phyloP scores from a whole-genome alignment of 2,329 filamentous ascomycete species.

The Pyricularia grisea region DNA sequence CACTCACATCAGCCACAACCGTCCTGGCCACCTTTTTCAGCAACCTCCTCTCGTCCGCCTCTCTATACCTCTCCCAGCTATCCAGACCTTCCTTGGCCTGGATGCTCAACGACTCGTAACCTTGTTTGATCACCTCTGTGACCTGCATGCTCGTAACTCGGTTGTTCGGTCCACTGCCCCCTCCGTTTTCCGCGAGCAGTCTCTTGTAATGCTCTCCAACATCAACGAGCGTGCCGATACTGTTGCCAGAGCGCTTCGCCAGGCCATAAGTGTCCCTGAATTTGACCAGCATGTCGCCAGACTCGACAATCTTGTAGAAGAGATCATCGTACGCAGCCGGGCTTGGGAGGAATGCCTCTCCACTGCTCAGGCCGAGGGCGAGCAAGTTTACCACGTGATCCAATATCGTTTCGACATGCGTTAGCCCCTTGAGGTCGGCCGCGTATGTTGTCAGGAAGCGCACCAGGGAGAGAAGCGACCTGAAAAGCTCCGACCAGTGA shows the following conservation, averaged over 20 bases:
- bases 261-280: slow-evolving; percentile 71
- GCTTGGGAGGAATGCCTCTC: slow-evolving; percentile 84
- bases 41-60: slow-evolving; percentile 74
- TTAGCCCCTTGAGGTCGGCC: slow-evolving; percentile 59
- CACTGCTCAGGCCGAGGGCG: slow-evolving; percentile 73
- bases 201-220: slow-evolving; percentile 82
- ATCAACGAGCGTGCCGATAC: slow-evolving; percentile 75
- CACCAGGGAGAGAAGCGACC: slow-evolving; percentile 75
- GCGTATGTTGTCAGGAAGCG: slow-evolving; percentile 86
- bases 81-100: slow-evolving; percentile 81
- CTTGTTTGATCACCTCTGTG: slow-evolving; percentile 85
- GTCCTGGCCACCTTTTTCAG: slow-evolving; percentile 81
- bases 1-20: slow-evolving; percentile 54
- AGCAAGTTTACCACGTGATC: slow-evolving; percentile 73
- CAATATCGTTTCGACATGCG: slow-evolving; percentile 64
- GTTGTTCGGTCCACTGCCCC: slow-evolving; percentile 41
- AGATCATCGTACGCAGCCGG: slow-evolving; percentile 87
- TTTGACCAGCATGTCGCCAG: slow-evolving; percentile 69
- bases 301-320: slow-evolving; percentile 97
- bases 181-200: slow-evolving; percentile 48
- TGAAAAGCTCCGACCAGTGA: slow-evolving; percentile 95
- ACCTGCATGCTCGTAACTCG: slow-evolving; percentile 78
- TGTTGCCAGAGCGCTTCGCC: slow-evolving; percentile 49
- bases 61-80: slow-evolving; percentile 76
- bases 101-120: slow-evolving; percentile 90